A percentile compares a stretch with the other conserved stretches of the same genome.
These are phyloP conservation scores for Cokeromyces recurvatus DNA, from an alignment of 371 early-diverging fungal species.

Conservation along the genomic window DNA sequence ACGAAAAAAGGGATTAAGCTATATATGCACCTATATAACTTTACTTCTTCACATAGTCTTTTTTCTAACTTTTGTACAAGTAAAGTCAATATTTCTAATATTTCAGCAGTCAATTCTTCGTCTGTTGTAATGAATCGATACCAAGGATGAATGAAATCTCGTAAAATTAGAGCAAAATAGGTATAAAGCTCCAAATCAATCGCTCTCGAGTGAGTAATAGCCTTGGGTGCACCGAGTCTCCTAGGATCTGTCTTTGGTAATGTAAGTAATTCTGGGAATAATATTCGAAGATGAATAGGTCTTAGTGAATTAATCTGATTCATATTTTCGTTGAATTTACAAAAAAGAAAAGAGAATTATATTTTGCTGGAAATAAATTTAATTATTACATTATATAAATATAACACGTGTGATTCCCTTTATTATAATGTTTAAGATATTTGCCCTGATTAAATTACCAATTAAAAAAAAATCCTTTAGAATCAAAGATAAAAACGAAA, in stretches of 20 bases:
- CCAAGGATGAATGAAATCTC: constrained; percentile 64
- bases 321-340: too few species aligned
- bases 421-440: too few species aligned
- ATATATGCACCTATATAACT: too few species aligned
- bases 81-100: constrained; percentile 35
- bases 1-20: too few species aligned
- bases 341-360: too few species aligned
- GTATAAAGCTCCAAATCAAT: constrained; percentile 58
- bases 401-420: too few species aligned
- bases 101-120: constrained; percentile 44
- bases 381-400: too few species aligned
- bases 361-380: too few species aligned
- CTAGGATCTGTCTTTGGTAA: constrained; percentile 37
- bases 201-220: constrained; percentile 35
- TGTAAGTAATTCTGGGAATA: constrained; percentile 38
- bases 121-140: constrained; percentile 50
- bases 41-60: constrained; percentile 38
- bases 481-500: too few species aligned
- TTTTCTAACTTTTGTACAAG: constrained; percentile 46
- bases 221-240: constrained; percentile 27
- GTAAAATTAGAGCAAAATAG: constrained; percentile 49
- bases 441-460: background rate
- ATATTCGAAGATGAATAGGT: constrained; percentile 34
- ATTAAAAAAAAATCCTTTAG: too few species aligned
- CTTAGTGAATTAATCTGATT: constrained; percentile 11